Base-by-base conservation (phyloP, 306 rosid genomes). In the Rosa lucieae region DNA sequence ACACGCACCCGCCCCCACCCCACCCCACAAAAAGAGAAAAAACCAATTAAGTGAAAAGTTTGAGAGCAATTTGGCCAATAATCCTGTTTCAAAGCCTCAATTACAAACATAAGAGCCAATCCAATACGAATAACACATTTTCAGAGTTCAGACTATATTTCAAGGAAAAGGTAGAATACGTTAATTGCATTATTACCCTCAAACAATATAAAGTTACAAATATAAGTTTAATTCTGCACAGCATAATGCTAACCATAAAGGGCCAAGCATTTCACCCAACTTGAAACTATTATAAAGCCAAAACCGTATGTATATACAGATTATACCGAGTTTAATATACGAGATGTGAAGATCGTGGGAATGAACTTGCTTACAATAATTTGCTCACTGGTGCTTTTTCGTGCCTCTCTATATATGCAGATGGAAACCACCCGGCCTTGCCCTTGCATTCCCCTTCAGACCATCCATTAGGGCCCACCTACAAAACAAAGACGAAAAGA, bases 381-480 rank as follows among this genome's bases (percentile, higher is more conserved):
- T 81, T 89, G 87, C 59, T 85, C 40, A 84, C 86, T n/a, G 85
- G 90, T 70, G 83, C 83, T 47, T 79, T 81, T 78, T 94, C 94
- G 75, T 88, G 91, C 85, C 79, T 85, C 84, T 87, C 91, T 47
- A 92, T 87, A 72, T 94, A 94, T 69, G 99, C 99, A 12, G 97
- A 89, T 77, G 99, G 99, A 87, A 92, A 94, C 99, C 99, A 91
- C 73, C 97, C 97, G 29, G 92, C 87, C 83, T 87, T 85, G 78
- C 95, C 91, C 1, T 88, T 81, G 83, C 87, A 87, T 81, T 90
- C 90, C 87, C 99, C 99, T 88, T 92, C 89, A 10, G 99, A 92
- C 99, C 99, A 94, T 80, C 99, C 99, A 77, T 90, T 88, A 6
- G 90, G 68, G 63, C 78, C 89, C 78, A 91, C 91, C 97, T 94